These are phyloP conservation scores for Brassica balearica DNA, from an alignment of 441 rosid species.

Conservation along the genomic window DNA sequence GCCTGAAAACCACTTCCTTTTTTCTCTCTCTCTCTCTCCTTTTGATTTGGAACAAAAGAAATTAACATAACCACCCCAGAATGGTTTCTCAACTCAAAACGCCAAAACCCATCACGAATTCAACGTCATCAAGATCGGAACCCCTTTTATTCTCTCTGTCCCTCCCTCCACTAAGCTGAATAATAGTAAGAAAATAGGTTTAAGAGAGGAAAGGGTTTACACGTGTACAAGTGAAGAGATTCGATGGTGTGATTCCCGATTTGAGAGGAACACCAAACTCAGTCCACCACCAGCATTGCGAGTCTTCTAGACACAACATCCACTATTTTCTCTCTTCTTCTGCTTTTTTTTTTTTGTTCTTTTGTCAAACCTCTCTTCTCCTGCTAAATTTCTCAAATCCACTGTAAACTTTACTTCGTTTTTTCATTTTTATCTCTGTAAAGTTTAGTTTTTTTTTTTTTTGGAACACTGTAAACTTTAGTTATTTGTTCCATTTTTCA, in stretches of 20 bases:
- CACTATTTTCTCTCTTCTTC: conserved; percentile 17
- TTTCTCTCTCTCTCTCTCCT: too few relatives aligned
- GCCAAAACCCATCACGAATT: conserved; percentile 27
- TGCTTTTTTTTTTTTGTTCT: background rate
- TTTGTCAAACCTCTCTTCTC: background rate
- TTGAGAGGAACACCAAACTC: conserved; percentile 20
- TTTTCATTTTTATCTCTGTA: too few relatives aligned
- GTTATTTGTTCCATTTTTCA: background rate
- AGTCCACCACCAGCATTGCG: conserved; percentile 40
- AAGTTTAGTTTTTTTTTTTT: too few relatives aligned
- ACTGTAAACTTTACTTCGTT: background rate
- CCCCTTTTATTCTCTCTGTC: conserved; percentile 15
- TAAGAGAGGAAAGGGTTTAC: conserved; percentile 24
- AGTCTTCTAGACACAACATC: conserved; percentile 36
- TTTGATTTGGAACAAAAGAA: too few relatives aligned
- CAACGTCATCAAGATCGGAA: conserved; percentile 11
- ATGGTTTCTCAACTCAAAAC: conserved; percentile 5
- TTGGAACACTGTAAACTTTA: background rate
- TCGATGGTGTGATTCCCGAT: conserved; percentile 33
- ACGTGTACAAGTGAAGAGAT: conserved; percentile 28
- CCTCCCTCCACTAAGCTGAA: conserved; percentile 30
- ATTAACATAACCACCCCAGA: too few relatives aligned
- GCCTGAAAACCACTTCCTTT: conserved; percentile 35
- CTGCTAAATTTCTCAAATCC: conserved; percentile 15
- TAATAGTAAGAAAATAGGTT: conserved; percentile 14